A percentile compares a stretch with the other conserved stretches of the same genome.
These are phyloP conservation scores for Penicillium fimorum DNA, from an alignment of 495 filamentous ascomycete species.

Conservation along the genomic window DNA sequence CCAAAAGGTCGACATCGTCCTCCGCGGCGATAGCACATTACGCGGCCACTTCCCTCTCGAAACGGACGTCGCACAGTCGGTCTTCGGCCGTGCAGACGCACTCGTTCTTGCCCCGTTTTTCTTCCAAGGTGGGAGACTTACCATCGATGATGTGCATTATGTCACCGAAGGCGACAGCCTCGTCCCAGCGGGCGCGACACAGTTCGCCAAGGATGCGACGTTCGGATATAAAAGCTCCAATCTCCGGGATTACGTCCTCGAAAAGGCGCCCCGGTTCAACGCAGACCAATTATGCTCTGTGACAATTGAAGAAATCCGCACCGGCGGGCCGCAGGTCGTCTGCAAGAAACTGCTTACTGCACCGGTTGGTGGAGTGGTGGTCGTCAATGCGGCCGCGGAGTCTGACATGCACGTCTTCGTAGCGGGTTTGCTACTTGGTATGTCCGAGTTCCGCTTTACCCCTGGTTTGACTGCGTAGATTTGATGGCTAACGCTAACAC, in stretches of 20 bases:
- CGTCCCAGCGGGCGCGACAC: conserved; percentile 47
- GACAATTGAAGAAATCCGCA: conserved; percentile 44
- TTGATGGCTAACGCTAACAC: background rate
- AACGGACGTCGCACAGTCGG: conserved; percentile 46
- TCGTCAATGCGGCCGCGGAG: conserved; percentile 53
- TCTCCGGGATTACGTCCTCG: conserved; percentile 49
- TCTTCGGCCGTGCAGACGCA: conserved; percentile 44
- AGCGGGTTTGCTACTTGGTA: conserved; percentile 43
- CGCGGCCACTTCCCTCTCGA: conserved; percentile 55
- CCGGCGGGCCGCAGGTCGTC: conserved; percentile 38
- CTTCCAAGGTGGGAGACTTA: conserved; percentile 51
- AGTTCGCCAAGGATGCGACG: conserved; percentile 52
- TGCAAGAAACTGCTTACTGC: conserved; percentile 36
- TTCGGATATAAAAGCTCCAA: conserved; percentile 54
- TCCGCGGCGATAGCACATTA: conserved; percentile 53
- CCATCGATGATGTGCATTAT: conserved; percentile 55
- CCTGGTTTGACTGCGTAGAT: background rate
- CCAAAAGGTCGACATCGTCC: conserved; percentile 48
- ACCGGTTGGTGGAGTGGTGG: conserved; percentile 40
- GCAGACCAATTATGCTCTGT: conserved; percentile 39
- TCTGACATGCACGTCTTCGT: conserved; percentile 54
- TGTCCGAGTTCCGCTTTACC: background rate
- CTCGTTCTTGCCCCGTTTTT: conserved; percentile 54
- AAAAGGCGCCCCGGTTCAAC: conserved; percentile 44
- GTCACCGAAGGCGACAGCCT: conserved; percentile 46